Evolutionary conservation across 2,329 filamentous ascomycete genomes (phyloP).

Genomic region (Nigrospora osmanthi): DNA sequence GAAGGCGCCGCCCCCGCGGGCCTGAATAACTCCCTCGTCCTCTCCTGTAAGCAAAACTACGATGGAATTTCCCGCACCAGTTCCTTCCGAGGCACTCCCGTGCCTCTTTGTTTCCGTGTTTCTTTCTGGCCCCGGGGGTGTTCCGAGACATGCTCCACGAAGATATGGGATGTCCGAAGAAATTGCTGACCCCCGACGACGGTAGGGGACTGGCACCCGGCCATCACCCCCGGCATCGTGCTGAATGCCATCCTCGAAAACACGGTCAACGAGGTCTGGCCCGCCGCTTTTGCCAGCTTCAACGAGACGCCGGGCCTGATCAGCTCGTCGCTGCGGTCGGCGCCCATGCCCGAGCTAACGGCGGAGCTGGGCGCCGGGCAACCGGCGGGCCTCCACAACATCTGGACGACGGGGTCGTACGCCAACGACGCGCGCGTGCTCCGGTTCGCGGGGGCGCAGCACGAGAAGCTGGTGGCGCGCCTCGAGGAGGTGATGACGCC

Average conservation of each 20-base stretch:
- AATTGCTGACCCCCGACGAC: slow-evolving; percentile 17
- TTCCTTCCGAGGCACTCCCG: no score
- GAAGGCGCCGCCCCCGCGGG: slow-evolving; percentile 1
- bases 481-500: slow-evolving; percentile 17
- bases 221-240: slow-evolving; percentile 14
- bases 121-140: no score
- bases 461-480: slow-evolving; percentile 16
- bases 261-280: slow-evolving; percentile 14
- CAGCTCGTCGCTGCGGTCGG: slow-evolving; percentile 18
- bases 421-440: slow-evolving; percentile 19
- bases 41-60: not conserved
- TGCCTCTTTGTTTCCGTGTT: no score
- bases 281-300: slow-evolving; percentile 21
- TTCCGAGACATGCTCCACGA: no score
- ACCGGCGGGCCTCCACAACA: slow-evolving; percentile 18
- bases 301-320: slow-evolving; percentile 12
- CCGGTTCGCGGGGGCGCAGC: slow-evolving; percentile 20
- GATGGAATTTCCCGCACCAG: no score
- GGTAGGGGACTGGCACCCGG: slow-evolving; percentile 18
- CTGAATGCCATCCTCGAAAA: slow-evolving; percentile 19
- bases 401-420: slow-evolving; percentile 24
- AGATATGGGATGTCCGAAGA: slow-evolving; percentile 2
- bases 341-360: slow-evolving; percentile 19
- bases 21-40: slow-evolving; percentile 2
- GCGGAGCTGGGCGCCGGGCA: slow-evolving; percentile 20